Evolutionary conservation across 2,329 filamentous ascomycete species (phyloP).

Genomic region (Mollisia scopiformis): DNA sequence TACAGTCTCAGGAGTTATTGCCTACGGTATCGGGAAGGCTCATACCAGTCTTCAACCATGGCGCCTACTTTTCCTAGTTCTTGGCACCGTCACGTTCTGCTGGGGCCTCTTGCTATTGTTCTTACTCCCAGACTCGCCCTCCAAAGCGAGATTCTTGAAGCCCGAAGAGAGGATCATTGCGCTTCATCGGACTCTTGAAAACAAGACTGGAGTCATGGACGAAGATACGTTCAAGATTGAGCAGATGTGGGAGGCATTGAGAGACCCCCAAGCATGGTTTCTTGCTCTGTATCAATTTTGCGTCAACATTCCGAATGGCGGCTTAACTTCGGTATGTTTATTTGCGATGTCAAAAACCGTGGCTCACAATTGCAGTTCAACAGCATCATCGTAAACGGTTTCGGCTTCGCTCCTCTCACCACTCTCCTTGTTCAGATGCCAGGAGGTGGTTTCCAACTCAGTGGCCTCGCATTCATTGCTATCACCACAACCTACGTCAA

Average conservation of each 20-base stretch:
- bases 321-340: neutral
- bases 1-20: neutral
- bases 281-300: neutral
- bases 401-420: conserved; percentile 56
- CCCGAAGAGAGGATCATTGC: neutral
- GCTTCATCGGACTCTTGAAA: neutral
- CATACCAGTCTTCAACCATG: neutral
- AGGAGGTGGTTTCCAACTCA: neutral
- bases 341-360: neutral
- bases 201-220: neutral
- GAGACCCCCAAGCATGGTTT: conserved; percentile 1
- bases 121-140: neutral
- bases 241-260: neutral
- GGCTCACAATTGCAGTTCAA: neutral
- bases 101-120: neutral
- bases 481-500: conserved; percentile 54
- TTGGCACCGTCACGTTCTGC: neutral
- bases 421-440: conserved; percentile 54
- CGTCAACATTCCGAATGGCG: neutral
- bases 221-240: neutral
- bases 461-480: neutral
- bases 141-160: neutral
- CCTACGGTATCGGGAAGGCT: conserved; percentile 4
- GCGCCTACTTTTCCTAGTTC: neutral
- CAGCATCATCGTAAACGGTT: conserved; percentile 17